Evolutionary conservation across 2,329 filamentous ascomycete genomes (phyloP).

Genomic region (Cladophialophora immunda): DNA sequence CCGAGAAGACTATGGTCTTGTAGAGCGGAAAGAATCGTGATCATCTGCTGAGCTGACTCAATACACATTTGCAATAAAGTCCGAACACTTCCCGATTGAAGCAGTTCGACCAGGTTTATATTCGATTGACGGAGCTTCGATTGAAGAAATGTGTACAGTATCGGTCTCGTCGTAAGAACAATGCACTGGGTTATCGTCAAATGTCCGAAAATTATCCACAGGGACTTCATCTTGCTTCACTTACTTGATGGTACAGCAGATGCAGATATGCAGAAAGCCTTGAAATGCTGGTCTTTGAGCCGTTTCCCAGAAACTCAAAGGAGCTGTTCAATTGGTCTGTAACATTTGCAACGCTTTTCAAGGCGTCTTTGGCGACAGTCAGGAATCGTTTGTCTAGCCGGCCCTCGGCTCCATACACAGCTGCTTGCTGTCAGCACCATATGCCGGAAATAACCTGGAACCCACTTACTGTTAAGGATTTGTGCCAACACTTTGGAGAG

Average conservation of each 20-base stretch:
- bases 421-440: slow-evolving; percentile 40
- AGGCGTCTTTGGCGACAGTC: slow-evolving; percentile 50
- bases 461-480: slow-evolving; percentile 54
- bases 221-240: slow-evolving; percentile 8
- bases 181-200: slow-evolving; percentile 46
- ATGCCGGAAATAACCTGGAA: background rate
- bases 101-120: slow-evolving; percentile 43
- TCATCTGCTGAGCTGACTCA: slow-evolving; percentile 55
- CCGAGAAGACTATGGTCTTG: slow-evolving; percentile 59
- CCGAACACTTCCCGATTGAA: slow-evolving; percentile 49
- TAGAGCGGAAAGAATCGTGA: slow-evolving; percentile 54
- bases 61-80: slow-evolving; percentile 53
- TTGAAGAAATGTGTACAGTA: slow-evolving; percentile 56
- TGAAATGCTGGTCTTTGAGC: slow-evolving; percentile 51
- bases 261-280: slow-evolving; percentile 53
- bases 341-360: slow-evolving; percentile 51
- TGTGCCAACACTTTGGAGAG: slow-evolving; percentile 56
- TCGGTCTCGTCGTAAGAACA: slow-evolving; percentile 52
- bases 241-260: slow-evolving; percentile 53
- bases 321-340: slow-evolving; percentile 51
- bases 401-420: slow-evolving; percentile 54
- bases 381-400: slow-evolving; percentile 49
- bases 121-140: slow-evolving; percentile 46
- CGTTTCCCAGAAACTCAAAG: slow-evolving; percentile 50
- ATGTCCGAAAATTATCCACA: background rate